Evolutionary conservation across 495 filamentous ascomycete species (phyloP), one percentile per base, ranked within the genome.

Genomic region (Penicillium cinerascens): DNA sequence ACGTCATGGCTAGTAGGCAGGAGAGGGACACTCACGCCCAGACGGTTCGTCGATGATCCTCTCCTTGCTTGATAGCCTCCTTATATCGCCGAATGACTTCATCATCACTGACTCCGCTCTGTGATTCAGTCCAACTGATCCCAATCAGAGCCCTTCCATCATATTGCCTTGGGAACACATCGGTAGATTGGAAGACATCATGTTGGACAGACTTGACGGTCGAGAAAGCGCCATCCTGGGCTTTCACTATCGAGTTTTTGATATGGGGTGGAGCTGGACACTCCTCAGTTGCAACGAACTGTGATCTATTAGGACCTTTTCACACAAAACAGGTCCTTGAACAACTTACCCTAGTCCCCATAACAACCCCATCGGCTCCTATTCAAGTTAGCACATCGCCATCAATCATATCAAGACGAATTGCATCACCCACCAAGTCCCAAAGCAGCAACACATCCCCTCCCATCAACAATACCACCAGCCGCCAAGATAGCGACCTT

Each of bases 391-490:
- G 23, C 39, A 20, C 15, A 44, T 16, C 9, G 8, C 5, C 9
- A 40, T 0, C 11, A 17, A 3, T n/a, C 0, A 50, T 26, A 17
- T 3, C n/a, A 13, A 10, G 33, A 11, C 7, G 44, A 18, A n/a
- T n/a, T n/a, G n/a, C n/a, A 18, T 36, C 15, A 64, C 54, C 17
- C 10, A 59, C 84, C 87, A 6, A 90, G 68, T 2, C 76, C 72
- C 61, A 89, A 64, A 45, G 76, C 74, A 21, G 77, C 74, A 16
- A 84, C 85, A 59, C 87, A 66, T 29, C 78, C 77, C 15, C 83
- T 64, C 6, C 84, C 85, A n/a, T 86, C 80, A 26, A 71, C 74
- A 42, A 89, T 80, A 0, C 86, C 86, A 3, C 86, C 86, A 21
- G 85, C 85, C 4, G 84, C 85, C 4, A 88, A 74, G 3, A 88